Conservation (phyloP, 2,329 filamentous ascomycete species). For the Ascochyta koolunga region DNA sequence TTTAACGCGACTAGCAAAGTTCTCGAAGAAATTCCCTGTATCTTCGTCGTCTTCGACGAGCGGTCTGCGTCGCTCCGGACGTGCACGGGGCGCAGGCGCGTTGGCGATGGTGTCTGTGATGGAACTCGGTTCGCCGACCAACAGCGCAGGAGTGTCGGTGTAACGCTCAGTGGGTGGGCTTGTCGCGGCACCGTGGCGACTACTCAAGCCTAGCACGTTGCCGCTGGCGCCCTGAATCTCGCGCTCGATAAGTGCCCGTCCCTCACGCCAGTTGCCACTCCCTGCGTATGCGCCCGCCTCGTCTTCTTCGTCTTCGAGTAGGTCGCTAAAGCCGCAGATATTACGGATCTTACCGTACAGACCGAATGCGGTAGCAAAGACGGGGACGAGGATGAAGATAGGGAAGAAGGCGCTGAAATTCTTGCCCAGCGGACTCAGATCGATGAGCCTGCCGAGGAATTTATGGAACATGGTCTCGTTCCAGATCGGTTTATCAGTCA, state of each 20-base stretch:
- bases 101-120: slow-evolving; percentile 3
- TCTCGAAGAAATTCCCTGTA: slow-evolving; percentile 82
- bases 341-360: slow-evolving; percentile 83
- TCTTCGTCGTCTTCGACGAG: slow-evolving; percentile 63
- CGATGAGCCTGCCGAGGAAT: slow-evolving; percentile 83
- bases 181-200: slow-evolving; percentile 13
- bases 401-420: slow-evolving; percentile 92
- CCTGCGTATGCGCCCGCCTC: slow-evolving; percentile 68
- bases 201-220: slow-evolving; percentile 40
- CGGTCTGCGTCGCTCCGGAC: slow-evolving; percentile 29
- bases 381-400: slow-evolving; percentile 82
- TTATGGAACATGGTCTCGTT: slow-evolving; percentile 81
- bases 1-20: slow-evolving; percentile 81
- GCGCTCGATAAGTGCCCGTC: slow-evolving; percentile 85
- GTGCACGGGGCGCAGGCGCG: slow-evolving; percentile 1
- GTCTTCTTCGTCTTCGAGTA: slow-evolving; percentile 75
- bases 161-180: slow-evolving; percentile 33
- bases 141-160: slow-evolving; percentile 23
- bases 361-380: slow-evolving; percentile 84
- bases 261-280: slow-evolving; percentile 87
- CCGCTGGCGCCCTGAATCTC: slow-evolving; percentile 63
- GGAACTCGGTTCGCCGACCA: slow-evolving; percentile 19
- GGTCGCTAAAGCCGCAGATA: slow-evolving; percentile 77
- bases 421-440: slow-evolving; percentile 79
- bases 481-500: slow-evolving; percentile 76